phyloP scores from a whole-genome alignment of 1,284 basidiomycete genomes.

The Leucoagaricus sp. region DNA sequence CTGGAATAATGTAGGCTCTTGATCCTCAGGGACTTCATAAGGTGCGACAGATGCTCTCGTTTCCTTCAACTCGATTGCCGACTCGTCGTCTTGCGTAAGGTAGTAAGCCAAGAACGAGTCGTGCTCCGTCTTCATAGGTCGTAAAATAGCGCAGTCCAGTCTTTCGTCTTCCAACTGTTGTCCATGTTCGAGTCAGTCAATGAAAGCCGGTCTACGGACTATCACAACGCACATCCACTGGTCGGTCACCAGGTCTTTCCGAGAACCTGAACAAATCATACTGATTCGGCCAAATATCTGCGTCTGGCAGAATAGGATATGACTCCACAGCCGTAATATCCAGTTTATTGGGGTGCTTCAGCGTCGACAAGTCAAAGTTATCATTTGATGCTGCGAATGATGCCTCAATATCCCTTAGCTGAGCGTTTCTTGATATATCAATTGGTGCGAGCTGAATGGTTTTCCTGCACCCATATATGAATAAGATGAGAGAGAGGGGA shows the following conservation, averaged over 20 bases:
- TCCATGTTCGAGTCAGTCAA: not conserved
- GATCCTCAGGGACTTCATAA: slow-evolving; percentile 49
- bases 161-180: slow-evolving; percentile 70
- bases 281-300: slow-evolving; percentile 86
- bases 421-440: slow-evolving; percentile 79
- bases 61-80: slow-evolving; percentile 60
- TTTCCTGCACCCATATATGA: slow-evolving; percentile 16
- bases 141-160: slow-evolving; percentile 81
- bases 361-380: slow-evolving; percentile 52
- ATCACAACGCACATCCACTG: slow-evolving; percentile 53
- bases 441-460: slow-evolving; percentile 48
- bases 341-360: slow-evolving; percentile 83
- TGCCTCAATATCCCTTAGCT: slow-evolving; percentile 80
- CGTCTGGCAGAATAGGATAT: slow-evolving; percentile 86
- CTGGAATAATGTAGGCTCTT: slow-evolving; percentile 66
- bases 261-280: slow-evolving; percentile 89
- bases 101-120: slow-evolving; percentile 91
- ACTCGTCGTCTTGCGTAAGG: slow-evolving; percentile 77
- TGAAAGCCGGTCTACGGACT: not conserved
- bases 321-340: slow-evolving; percentile 78
- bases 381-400: slow-evolving; percentile 74
- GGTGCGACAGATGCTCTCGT: slow-evolving; percentile 40
- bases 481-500: not conserved
- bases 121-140: slow-evolving; percentile 84
- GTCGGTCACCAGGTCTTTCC: slow-evolving; percentile 81